Evolutionary conservation across 2,329 filamentous ascomycete species (phyloP).

Genomic region (Diplodia scrobiculata): DNA sequence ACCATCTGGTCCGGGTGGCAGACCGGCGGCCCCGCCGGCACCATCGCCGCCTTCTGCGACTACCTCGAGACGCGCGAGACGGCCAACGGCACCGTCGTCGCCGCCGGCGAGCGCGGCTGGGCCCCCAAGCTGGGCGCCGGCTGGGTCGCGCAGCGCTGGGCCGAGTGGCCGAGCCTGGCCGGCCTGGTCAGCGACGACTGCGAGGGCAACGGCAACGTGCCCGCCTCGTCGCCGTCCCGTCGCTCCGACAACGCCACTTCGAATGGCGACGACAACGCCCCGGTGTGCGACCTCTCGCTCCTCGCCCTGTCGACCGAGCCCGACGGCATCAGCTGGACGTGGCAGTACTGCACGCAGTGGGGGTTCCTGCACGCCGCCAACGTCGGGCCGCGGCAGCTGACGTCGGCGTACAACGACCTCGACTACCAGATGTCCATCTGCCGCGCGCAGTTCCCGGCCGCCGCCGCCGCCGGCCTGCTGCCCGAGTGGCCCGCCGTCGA

Average conservation of each 20-base stretch:
- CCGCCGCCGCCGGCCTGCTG: constrained; percentile 40
- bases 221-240: too few species aligned
- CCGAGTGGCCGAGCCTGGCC: constrained; percentile 38
- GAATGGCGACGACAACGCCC: background rate
- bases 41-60: constrained; percentile 51
- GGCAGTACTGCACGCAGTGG: constrained; percentile 59
- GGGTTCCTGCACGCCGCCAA: constrained; percentile 56
- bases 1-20: constrained; percentile 50
- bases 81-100: constrained; percentile 31
- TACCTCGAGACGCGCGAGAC: constrained; percentile 50
- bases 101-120: constrained; percentile 47
- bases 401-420: constrained; percentile 53
- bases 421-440: constrained; percentile 51
- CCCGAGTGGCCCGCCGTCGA: constrained; percentile 47
- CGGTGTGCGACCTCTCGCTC: constrained; percentile 33
- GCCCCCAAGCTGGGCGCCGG: constrained; percentile 47
- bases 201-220: background rate
- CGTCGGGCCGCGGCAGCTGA: constrained; percentile 51
- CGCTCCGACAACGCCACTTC: background rate
- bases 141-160: constrained; percentile 48
- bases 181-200: background rate
- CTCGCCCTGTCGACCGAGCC: background rate
- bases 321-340: constrained; percentile 49
- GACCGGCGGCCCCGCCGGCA: constrained; percentile 47
- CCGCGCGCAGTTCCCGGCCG: constrained; percentile 53